These are phyloP conservation scores for Russula compacta DNA, from an alignment of 768 basidiomycete species.

Conservation along the genomic window DNA sequence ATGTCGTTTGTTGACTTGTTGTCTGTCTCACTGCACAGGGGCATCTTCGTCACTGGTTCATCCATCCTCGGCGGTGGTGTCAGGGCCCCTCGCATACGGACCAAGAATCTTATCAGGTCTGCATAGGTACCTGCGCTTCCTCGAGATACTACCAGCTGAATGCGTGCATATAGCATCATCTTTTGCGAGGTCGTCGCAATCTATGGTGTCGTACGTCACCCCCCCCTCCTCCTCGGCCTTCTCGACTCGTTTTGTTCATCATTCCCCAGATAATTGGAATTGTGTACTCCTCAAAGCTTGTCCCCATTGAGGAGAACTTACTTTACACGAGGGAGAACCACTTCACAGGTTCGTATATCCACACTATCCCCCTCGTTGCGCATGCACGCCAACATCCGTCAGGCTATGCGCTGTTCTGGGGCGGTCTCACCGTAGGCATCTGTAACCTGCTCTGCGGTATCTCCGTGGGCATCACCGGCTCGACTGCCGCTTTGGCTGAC, in stretches of 20 bases:
- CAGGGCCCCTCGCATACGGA: conserved; percentile 83
- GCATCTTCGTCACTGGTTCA: conserved; percentile 94
- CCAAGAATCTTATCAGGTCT: conserved; percentile 96
- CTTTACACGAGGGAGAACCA: conserved; percentile 85
- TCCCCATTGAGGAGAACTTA: conserved; percentile 44
- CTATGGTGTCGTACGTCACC: conserved; percentile 73
- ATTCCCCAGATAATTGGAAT: conserved; percentile 84
- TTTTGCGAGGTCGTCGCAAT: conserved; percentile 99
- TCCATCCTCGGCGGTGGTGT: conserved; percentile 96
- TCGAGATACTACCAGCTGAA: too few species aligned
- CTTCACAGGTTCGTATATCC: conserved; percentile 61
- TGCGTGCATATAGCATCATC: conserved; percentile 60
- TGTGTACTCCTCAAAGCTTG: conserved; percentile 83
- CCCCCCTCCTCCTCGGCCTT: not conserved
- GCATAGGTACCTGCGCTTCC: conserved; percentile 18
- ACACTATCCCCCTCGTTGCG: not conserved
- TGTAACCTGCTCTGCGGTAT: conserved; percentile 95
- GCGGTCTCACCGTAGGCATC: conserved; percentile 84
- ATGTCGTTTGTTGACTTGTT: not conserved
- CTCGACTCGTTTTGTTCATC: not conserved
- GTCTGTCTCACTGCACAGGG: conserved; percentile 45
- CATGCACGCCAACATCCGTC: not conserved
- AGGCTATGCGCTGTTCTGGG: conserved; percentile 96
- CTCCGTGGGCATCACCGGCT: conserved; percentile 90
- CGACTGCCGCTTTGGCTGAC: conserved; percentile 90